A percentile compares a stretch with the other conserved stretches of the same genome.
Conservation (phyloP, 2,329 filamentous ascomycete genomes). For the Apiospora koreana region DNA sequence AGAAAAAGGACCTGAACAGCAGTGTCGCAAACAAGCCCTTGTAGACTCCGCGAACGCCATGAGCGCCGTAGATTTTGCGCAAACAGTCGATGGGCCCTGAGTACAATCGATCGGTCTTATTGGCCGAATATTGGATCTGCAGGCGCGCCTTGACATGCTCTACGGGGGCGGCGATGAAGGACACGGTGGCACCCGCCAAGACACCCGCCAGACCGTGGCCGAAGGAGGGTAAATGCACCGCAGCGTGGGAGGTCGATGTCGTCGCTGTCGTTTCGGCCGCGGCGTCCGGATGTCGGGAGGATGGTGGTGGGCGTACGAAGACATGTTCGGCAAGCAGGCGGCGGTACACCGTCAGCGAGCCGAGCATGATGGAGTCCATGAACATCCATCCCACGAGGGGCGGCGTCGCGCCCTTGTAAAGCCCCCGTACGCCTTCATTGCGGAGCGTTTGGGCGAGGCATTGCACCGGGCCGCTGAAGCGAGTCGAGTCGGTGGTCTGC, state of each 20-base stretch:
- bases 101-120: constrained; percentile 78
- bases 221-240: constrained; percentile 61
- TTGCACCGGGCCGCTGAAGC: constrained; percentile 84
- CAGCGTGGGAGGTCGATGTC: constrained; percentile 34
- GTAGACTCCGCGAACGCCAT: constrained; percentile 81
- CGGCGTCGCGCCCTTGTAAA: constrained; percentile 94
- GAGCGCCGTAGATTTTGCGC: constrained; percentile 65
- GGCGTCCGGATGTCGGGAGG: constrained; percentile 30
- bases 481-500: constrained; percentile 76
- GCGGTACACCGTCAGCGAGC: constrained; percentile 87
- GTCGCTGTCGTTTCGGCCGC: constrained; percentile 26
- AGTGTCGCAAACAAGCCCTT: constrained; percentile 84
- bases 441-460: constrained; percentile 82
- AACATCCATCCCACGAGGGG: constrained; percentile 97
- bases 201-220: constrained; percentile 89
- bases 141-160: constrained; percentile 94
- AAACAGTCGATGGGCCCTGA: constrained; percentile 84
- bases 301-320: constrained; percentile 58
- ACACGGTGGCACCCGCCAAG: constrained; percentile 85
- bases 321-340: constrained; percentile 79
- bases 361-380: constrained; percentile 92
- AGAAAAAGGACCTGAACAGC: constrained; percentile 90
- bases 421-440: constrained; percentile 78
- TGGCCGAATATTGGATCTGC: constrained; percentile 88
- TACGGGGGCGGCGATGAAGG: constrained; percentile 88